Conservation (phyloP, 1,284 basidiomycete genomes). For the Trametes polyzona region DNA sequence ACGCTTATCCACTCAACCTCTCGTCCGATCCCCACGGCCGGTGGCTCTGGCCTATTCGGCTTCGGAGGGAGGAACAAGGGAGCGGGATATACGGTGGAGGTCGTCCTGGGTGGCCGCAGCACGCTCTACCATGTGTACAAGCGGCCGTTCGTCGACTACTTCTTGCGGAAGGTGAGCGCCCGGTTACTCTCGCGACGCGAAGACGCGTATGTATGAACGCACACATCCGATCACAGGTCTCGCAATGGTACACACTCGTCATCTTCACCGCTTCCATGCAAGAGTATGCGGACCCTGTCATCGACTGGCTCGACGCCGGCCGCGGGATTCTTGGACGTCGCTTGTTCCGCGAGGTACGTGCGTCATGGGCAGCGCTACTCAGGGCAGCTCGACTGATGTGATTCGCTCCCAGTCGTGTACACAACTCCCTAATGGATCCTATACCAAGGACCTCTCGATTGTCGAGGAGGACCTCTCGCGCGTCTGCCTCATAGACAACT, state of each 20-base stretch:
- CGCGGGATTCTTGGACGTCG: slow-evolving; percentile 87
- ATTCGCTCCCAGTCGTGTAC: slow-evolving; percentile 77
- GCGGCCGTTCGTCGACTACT: slow-evolving; percentile 95
- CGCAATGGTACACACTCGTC: slow-evolving; percentile 97
- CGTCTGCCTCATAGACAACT: slow-evolving; percentile 96
- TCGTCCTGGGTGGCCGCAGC: slow-evolving; percentile 86
- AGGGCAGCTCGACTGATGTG: background rate
- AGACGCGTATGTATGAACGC: background rate
- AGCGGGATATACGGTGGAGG: slow-evolving; percentile 93
- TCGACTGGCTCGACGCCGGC: slow-evolving; percentile 98
- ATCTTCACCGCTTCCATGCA: slow-evolving; percentile 99
- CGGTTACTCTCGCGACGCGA: background rate
- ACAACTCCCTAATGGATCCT: slow-evolving; percentile 88
- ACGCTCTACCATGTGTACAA: slow-evolving; percentile 99
- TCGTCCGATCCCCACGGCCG: slow-evolving; percentile 61
- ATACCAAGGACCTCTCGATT: slow-evolving; percentile 91
- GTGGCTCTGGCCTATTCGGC: slow-evolving; percentile 66
- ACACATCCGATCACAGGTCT: slow-evolving; percentile 64
- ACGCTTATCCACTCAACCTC: slow-evolving; percentile 98
- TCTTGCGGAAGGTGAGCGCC: slow-evolving; percentile 84
- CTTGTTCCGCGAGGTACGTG: slow-evolving; percentile 87
- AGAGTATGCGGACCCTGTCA: slow-evolving; percentile 99
- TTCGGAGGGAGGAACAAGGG: slow-evolving; percentile 66
- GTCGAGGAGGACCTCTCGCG: slow-evolving; percentile 89
- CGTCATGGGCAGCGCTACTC: slow-evolving; percentile 1